phyloP scores from a whole-genome alignment of 169 alveolate species.

The Cryptosporidium baileyi region DNA sequence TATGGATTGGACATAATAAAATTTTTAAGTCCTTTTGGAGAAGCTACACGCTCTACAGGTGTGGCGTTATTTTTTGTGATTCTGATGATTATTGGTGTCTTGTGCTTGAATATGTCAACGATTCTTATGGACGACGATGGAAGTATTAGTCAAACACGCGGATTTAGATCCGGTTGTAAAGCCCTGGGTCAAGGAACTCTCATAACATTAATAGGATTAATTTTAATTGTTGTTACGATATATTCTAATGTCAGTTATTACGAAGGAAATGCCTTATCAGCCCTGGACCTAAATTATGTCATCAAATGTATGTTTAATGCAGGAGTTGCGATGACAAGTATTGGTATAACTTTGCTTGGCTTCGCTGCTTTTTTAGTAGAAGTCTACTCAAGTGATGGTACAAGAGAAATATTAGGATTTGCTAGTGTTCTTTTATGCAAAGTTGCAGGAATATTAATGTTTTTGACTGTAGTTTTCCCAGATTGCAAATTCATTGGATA shows the following conservation, averaged over 20 bases:
- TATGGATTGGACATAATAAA: slow-evolving; percentile 23
- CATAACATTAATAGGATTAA: slow-evolving; percentile 21
- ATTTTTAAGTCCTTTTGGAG: slow-evolving; percentile 40
- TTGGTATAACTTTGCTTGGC: slow-evolving; percentile 83
- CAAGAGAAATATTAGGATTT: slow-evolving; percentile 92
- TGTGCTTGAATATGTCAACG: slow-evolving; percentile 39
- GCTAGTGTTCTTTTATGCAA: slow-evolving; percentile 82
- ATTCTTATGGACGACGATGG: slow-evolving; percentile 61
- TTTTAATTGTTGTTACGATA: slow-evolving; percentile 20
- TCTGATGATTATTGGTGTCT: slow-evolving; percentile 27
- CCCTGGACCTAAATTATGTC: slow-evolving; percentile 8
- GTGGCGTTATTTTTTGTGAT: slow-evolving; percentile 10
- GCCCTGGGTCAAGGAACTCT: slow-evolving; percentile 54
- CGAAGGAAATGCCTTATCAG: slow-evolving; percentile 57
- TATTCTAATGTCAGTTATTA: slow-evolving; percentile 36
- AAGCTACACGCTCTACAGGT: slow-evolving; percentile 46
- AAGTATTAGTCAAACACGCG: slow-evolving; percentile 54
- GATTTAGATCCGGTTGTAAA: slow-evolving; percentile 54
- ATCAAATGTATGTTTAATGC: slow-evolving; percentile 58
- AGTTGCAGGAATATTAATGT: slow-evolving; percentile 75
- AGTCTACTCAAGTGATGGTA: slow-evolving; percentile 90
- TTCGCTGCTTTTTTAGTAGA: slow-evolving; percentile 89
- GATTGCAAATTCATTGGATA: slow-evolving; percentile 82
- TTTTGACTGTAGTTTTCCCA: slow-evolving; percentile 65
- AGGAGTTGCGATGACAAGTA: slow-evolving; percentile 81